phyloP scores from a whole-genome alignment of 306 rosid species.

The Clitoria ternatea region DNA sequence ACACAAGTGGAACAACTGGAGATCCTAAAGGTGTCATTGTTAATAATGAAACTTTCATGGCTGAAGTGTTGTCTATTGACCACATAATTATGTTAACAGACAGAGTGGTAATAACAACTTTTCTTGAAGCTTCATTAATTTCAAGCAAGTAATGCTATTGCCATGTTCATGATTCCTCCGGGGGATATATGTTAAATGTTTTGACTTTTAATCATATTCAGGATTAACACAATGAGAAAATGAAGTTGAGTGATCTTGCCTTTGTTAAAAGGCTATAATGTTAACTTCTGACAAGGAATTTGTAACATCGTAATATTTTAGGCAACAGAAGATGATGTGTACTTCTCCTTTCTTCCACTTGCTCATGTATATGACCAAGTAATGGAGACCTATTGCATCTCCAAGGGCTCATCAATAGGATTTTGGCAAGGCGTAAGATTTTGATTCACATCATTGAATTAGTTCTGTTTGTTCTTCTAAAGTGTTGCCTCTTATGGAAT shows the following conservation, averaged over 20 bases:
- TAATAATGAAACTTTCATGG: conserved; percentile 67
- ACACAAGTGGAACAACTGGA: conserved; percentile 97
- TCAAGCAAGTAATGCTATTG: not conserved
- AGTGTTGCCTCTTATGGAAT: not conserved
- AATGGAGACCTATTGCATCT: conserved; percentile 77
- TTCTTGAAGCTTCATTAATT: not conserved
- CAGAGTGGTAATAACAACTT: conserved; percentile 58
- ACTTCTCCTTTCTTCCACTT: conserved; percentile 72
- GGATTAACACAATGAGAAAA: not conserved
- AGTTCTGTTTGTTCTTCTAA: not conserved
- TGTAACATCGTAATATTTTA: not conserved
- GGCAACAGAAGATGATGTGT: conserved; percentile 36
- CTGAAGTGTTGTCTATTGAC: conserved; percentile 76
- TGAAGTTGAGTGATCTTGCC: not conserved
- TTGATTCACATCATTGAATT: not conserved
- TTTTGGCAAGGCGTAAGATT: conserved; percentile 67
- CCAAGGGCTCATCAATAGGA: conserved; percentile 52
- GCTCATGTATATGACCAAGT: conserved; percentile 83
- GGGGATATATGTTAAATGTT: not conserved
- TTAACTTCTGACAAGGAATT: not conserved
- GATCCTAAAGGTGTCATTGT: conserved; percentile 91
- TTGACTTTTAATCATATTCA: not conserved
- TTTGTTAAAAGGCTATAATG: conserved; percentile 3
- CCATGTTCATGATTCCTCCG: not conserved
- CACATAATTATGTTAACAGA: conserved; percentile 67